phyloP scores from a whole-genome alignment of 306 rosid genomes.

The Fagus sylvatica region DNA sequence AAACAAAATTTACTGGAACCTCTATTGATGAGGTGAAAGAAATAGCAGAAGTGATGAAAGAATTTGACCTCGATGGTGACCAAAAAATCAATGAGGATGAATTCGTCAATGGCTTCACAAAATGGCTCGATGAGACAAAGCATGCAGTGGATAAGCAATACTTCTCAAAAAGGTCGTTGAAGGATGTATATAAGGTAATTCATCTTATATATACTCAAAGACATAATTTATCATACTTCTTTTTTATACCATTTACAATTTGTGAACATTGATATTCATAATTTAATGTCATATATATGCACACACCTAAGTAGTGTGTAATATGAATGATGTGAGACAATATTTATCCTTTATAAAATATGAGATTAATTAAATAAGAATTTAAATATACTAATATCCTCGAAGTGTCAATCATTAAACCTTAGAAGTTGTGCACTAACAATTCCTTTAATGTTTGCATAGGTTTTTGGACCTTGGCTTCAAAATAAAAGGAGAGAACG shows the following conservation, averaged over 20 bases:
- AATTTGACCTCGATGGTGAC: slow-evolving; percentile 50
- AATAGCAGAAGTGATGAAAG: slow-evolving; percentile 39
- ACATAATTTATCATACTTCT: no score
- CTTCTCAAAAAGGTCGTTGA: slow-evolving; percentile 39
- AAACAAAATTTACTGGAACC: slow-evolving; percentile 28
- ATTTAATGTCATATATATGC: no score
- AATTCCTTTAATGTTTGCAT: background rate
- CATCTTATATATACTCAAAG: background rate
- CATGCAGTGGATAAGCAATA: slow-evolving; percentile 45
- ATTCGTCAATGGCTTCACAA: slow-evolving; percentile 55
- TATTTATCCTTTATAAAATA: no score
- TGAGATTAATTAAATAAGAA: no score
- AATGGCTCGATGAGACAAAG: slow-evolving; percentile 42
- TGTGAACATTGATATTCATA: no score
- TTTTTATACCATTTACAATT: no score
- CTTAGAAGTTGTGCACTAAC: background rate
- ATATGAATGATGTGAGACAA: no score
- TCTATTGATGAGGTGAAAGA: slow-evolving; percentile 36
- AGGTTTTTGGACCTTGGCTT: slow-evolving; percentile 62
- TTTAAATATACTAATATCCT: no score
- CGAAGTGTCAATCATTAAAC: no score
- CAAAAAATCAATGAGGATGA: slow-evolving; percentile 52
- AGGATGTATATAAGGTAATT: slow-evolving; percentile 40
- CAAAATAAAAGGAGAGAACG: slow-evolving; percentile 43
- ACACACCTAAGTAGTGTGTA: no score